phyloP scores from a whole-genome alignment of 257 asterid genomes.

The Solanum pennellii region DNA sequence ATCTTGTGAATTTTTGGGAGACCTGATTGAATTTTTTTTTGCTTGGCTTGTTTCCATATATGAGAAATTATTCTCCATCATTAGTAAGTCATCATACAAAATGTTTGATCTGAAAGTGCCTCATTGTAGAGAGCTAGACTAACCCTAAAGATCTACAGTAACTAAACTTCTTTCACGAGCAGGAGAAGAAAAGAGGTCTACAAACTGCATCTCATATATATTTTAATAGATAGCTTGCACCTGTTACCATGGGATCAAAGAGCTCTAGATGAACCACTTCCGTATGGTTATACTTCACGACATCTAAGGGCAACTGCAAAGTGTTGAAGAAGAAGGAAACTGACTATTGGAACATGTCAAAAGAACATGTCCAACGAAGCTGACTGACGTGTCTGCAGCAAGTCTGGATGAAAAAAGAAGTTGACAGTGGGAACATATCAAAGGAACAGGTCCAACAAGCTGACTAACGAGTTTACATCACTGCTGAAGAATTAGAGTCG shows the following conservation, averaged over 20 bases:
- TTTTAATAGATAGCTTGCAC: slow-evolving; percentile 29
- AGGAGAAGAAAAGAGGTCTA: slow-evolving; percentile 46
- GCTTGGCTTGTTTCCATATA: slow-evolving; percentile 74
- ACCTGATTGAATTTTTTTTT: slow-evolving; percentile 75
- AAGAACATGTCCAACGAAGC: too few species aligned
- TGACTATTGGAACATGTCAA: too few species aligned
- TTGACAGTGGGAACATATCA: too few species aligned
- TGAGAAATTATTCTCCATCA: slow-evolving; percentile 71
- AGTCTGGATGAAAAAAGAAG: too few species aligned
- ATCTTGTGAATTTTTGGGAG: slow-evolving; percentile 39
- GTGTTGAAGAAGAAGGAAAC: neutral
- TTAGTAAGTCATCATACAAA: slow-evolving; percentile 36
- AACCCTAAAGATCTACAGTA: slow-evolving; percentile 16
- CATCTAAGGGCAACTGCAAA: slow-evolving; percentile 75
- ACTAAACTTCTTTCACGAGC: slow-evolving; percentile 57
- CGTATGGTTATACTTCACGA: slow-evolving; percentile 31
- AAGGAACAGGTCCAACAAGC: too few species aligned
- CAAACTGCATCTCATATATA: slow-evolving; percentile 33
- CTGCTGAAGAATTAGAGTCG: too few species aligned
- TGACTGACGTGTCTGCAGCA: too few species aligned
- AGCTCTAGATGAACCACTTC: slow-evolving; percentile 30
- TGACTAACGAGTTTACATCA: too few species aligned
- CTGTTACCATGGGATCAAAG: slow-evolving; percentile 40
- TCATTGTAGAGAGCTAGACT: slow-evolving; percentile 2
- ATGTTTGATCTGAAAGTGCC: neutral